phyloP scores from a whole-genome alignment of 1,139 yeast genomes.

The Cylindricascospora bacillispora region DNA sequence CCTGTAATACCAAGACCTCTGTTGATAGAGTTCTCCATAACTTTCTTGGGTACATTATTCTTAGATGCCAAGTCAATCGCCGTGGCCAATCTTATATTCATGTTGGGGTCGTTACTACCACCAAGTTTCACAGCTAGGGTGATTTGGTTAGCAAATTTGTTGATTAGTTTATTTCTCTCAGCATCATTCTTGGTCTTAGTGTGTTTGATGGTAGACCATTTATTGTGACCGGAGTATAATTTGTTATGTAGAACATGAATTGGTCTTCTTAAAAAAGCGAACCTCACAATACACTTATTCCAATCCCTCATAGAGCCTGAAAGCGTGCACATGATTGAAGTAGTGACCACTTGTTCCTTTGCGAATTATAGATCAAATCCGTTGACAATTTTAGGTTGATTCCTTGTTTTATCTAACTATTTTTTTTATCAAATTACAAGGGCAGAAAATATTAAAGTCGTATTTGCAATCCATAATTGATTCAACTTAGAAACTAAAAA shows the following conservation, averaged over 20 bases:
- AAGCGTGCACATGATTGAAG: too few species aligned
- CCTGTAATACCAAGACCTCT: conserved; percentile 57
- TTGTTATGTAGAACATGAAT: neutral
- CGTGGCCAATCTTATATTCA: conserved; percentile 59
- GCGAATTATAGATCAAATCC: too few species aligned
- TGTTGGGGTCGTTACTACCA: conserved; percentile 48
- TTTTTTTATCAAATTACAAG: too few species aligned
- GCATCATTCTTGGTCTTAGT: conserved; percentile 92
- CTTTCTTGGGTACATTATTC: conserved; percentile 69
- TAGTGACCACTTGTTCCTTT: too few species aligned
- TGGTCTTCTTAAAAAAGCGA: conserved; percentile 1
- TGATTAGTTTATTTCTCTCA: conserved; percentile 54
- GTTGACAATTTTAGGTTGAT: too few species aligned
- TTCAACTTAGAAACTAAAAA: too few species aligned
- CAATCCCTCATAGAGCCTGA: too few species aligned
- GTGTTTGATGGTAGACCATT: conserved; percentile 92
- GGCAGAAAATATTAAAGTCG: too few species aligned
- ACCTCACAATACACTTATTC: neutral
- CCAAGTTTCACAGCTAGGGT: conserved; percentile 51
- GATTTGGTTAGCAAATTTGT: conserved; percentile 60
- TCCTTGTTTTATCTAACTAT: too few species aligned
- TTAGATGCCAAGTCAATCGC: conserved; percentile 70
- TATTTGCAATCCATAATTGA: too few species aligned
- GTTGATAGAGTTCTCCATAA: conserved; percentile 74
- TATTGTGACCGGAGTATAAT: conserved; percentile 51